These are phyloP conservation scores for Goniomonas avonlea DNA, from an alignment of 78 protist species.

Conservation along the genomic window DNA sequence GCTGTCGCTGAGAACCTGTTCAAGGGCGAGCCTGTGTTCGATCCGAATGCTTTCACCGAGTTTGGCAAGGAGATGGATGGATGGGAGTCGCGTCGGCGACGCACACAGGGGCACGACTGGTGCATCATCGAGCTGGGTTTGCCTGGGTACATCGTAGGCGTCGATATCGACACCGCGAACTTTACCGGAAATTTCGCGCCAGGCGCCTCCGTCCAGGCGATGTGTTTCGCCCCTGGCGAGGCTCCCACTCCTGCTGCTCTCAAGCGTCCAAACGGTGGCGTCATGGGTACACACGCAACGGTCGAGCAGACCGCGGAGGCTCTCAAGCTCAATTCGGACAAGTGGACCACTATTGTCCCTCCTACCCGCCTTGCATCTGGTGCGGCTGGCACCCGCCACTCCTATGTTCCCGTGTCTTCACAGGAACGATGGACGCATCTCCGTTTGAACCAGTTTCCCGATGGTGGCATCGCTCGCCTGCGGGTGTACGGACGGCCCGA, in stretches of 20 bases:
- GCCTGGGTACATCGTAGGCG: constrained; percentile 50
- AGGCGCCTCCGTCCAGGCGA: constrained; percentile 47
- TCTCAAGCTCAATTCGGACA: too few relatives aligned
- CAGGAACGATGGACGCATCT: constrained; percentile 53
- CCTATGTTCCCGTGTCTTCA: background rate
- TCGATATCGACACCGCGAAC: constrained; percentile 61
- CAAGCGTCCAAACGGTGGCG: too few relatives aligned
- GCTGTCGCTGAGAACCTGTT: constrained; percentile 35
- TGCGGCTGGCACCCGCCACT: background rate
- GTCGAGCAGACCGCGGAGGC: too few relatives aligned
- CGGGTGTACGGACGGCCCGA: too few relatives aligned
- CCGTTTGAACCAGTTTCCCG: constrained; percentile 56
- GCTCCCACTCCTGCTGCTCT: too few relatives aligned
- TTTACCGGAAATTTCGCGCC: constrained; percentile 79
- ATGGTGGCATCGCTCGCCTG: constrained; percentile 71
- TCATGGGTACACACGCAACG: too few relatives aligned
- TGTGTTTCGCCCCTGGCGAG: background rate
- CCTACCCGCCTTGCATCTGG: background rate
- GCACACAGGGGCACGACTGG: constrained; percentile 71
- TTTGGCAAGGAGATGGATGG: constrained; percentile 68
- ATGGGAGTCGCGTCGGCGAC: constrained; percentile 75
- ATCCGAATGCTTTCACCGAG: background rate
- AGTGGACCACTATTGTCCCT: too few relatives aligned
- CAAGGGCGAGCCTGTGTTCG: background rate
- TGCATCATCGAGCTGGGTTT: constrained; percentile 58